Evolutionary conservation across 2,329 filamentous ascomycete species (phyloP), one percentile per base, ranked within the genome.

Genomic region (Xylaria sp.): DNA sequence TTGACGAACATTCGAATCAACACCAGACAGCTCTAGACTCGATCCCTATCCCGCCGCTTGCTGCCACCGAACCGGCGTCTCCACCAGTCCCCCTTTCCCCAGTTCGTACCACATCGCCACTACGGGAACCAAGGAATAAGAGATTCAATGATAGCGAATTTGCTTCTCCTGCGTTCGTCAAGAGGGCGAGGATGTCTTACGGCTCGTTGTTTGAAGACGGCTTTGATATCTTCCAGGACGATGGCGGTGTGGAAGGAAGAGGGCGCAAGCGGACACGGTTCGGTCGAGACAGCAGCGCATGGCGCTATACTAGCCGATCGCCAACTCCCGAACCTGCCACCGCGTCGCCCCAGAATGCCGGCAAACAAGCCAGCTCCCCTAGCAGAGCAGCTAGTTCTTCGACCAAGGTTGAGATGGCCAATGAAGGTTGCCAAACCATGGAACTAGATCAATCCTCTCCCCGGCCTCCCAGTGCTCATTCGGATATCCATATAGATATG

Each of bases 131-230:
- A 5, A 74, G 73, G 19, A 71, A 78, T 5, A 63, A 74, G 19
- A 71, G 71, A 2, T 67, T 78, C 46, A 79, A 79, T 8, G 69
- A 78, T 44, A 77, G 81, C 17, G 85, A 89, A 67, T 95, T 87
- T 78, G 81, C 85, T 4, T 96, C 92, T 2, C 93, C 93, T 0
- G 91, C 91, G 0, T 96, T 96, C 68, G 77, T 92, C 19, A 93
- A 90, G 73, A 83, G 89, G 54, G 83, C 86, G 13, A 83, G 90
- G 57, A 78, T 90, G 3, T 93, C 90, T 0, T 89, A 89, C 58
- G 88, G 88, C 1, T 85, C 87, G 0, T 76, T 90, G 0, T 86
- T 89, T 52, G 86, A 90, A 65, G 83, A 83, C 4, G 82, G 82
- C 1, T 83, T 87, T 64, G 88, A 93, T 68, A 84, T 87, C 3